Conservation (phyloP, 768 basidiomycete species). For the Pulveroboletus sp. region DNA sequence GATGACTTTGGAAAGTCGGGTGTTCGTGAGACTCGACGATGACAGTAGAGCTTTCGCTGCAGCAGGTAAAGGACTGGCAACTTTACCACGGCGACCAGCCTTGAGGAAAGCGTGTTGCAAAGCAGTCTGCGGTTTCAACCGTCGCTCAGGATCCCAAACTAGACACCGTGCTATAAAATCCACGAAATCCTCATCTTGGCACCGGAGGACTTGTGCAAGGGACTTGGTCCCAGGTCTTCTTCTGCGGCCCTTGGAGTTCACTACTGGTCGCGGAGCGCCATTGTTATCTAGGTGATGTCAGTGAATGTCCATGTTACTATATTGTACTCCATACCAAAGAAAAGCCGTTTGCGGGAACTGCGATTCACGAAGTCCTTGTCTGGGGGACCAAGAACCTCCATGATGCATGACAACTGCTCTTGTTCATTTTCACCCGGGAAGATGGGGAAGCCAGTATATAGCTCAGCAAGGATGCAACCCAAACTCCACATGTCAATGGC, state of each 20-base stretch:
- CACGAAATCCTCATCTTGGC: constrained; percentile 91
- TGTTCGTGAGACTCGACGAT: constrained; percentile 48
- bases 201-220: constrained; percentile 81
- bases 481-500: constrained; percentile 99
- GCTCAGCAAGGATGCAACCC: constrained; percentile 95
- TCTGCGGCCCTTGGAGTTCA: constrained; percentile 94
- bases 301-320: neutral
- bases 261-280: constrained; percentile 87
- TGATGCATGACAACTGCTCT: constrained; percentile 96
- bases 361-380: constrained; percentile 94
- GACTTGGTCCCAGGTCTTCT: constrained; percentile 90
- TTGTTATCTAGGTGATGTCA: constrained; percentile 63
- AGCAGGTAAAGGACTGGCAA: constrained; percentile 37
- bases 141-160: constrained; percentile 96
- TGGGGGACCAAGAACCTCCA: constrained; percentile 96
- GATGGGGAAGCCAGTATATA: constrained; percentile 96
- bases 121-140: constrained; percentile 90
- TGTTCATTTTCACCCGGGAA: constrained; percentile 99
- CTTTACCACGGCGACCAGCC: constrained; percentile 54
- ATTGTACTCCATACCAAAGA: constrained; percentile 69
- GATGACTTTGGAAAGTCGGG: constrained; percentile 50
- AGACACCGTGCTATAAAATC: constrained; percentile 97
- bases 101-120: constrained; percentile 87
- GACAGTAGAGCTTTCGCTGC: constrained; percentile 54
- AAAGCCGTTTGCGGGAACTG: constrained; percentile 88